These are phyloP conservation scores for Polygonum aviculare DNA, from an alignment of 148 eudicot genomes.

Conservation along the genomic window DNA sequence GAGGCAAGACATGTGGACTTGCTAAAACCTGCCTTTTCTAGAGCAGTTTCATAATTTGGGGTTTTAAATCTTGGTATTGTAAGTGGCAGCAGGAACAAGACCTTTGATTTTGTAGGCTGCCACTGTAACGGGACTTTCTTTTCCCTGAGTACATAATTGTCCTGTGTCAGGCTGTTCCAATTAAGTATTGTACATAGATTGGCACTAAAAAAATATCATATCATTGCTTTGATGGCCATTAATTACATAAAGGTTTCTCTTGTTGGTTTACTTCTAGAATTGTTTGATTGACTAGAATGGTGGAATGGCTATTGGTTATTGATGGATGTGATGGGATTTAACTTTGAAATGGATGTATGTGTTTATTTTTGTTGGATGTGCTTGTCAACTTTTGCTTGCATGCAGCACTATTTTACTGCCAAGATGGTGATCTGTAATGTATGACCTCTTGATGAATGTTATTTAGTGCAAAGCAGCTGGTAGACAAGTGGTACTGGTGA, in stretches of 20 bases:
- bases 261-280: conserved; percentile 17
- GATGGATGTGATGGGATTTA: conserved; percentile 2
- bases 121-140: conserved; percentile 26
- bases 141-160: neutral
- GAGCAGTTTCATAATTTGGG: conserved; percentile 29
- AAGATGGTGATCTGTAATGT: neutral
- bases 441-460: neutral
- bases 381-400: neutral
- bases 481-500: neutral
- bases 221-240: conserved; percentile 24
- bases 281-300: conserved; percentile 9
- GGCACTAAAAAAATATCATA: conserved; percentile 15
- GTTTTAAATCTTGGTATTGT: conserved; percentile 26
- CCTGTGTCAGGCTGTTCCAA: neutral
- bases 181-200: conserved; percentile 24
- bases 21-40: conserved; percentile 20
- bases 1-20: conserved; percentile 45
- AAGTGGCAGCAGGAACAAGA: conserved; percentile 32
- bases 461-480: neutral
- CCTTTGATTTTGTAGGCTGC: conserved; percentile 20
- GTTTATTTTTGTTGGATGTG: neutral
- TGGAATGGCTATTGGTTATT: neutral
- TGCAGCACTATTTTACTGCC: neutral
- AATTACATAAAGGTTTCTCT: conserved; percentile 19
- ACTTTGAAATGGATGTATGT: neutral